A percentile compares a stretch with the other conserved stretches of the same genome.
Conservation (phyloP, 768 basidiomycete genomes). For the Cystofilobasidium bisporidii region DNA sequence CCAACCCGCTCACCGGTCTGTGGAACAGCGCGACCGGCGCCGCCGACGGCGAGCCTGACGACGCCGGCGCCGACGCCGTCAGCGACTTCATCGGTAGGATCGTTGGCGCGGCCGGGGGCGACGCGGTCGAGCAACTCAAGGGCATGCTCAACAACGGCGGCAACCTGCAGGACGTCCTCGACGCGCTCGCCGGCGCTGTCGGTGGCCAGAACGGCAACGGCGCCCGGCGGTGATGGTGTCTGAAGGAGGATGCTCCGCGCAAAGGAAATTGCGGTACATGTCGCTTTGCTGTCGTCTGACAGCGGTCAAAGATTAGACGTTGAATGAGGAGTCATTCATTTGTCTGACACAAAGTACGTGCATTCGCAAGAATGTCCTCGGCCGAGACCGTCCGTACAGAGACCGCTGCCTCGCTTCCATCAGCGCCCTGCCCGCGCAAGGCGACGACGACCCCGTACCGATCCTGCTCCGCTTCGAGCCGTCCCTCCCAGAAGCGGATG, state of each 20-base stretch:
- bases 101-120: background rate
- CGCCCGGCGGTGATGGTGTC: background rate
- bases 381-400: background rate
- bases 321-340: too few species aligned
- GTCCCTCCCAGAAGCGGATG: background rate
- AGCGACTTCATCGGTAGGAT: background rate
- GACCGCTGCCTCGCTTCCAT: background rate
- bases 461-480: background rate
- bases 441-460: background rate
- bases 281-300: too few species aligned
- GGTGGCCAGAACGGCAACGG: background rate
- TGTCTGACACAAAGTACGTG: background rate
- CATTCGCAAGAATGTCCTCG: background rate
- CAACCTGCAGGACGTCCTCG: background rate
- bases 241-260: too few species aligned
- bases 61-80: background rate
- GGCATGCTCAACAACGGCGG: background rate
- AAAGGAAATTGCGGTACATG: too few species aligned
- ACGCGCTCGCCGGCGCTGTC: background rate
- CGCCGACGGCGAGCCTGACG: background rate
- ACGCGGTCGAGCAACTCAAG: slow-evolving; percentile 1
- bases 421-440: background rate
- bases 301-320: too few species aligned
- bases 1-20: background rate
- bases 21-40: background rate